phyloP scores from a whole-genome alignment of 1,139 yeast species.

The Kluyveromyces marxianus region DNA sequence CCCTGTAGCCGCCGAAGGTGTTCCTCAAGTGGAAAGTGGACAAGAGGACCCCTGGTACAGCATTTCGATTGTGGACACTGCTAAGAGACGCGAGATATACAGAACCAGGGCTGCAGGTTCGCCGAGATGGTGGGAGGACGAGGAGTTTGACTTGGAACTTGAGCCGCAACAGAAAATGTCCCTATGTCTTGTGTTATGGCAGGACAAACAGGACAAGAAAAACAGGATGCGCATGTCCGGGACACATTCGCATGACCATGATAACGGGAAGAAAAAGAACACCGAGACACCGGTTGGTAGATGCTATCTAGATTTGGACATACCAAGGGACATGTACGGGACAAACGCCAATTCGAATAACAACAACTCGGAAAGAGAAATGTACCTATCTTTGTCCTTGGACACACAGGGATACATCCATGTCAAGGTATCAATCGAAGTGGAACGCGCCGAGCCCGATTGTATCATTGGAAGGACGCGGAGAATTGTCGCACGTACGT shows the following conservation, averaged over 20 bases:
- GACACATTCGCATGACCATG: not conserved
- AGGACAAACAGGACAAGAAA: constrained; percentile 34
- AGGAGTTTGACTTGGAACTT: constrained; percentile 62
- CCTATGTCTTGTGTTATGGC: constrained; percentile 67
- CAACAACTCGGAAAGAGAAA: not conserved
- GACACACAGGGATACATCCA: constrained; percentile 62
- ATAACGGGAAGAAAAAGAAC: not conserved
- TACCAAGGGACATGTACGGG: constrained; percentile 45
- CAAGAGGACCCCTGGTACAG: constrained; percentile 30
- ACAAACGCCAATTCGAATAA: not conserved
- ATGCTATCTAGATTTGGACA: constrained; percentile 55
- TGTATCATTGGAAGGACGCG: constrained; percentile 75
- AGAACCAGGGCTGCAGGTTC: constrained; percentile 52
- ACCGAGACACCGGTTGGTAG: constrained; percentile 39
- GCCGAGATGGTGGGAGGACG: constrained; percentile 36
- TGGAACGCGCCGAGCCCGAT: constrained; percentile 68
- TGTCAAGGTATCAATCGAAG: constrained; percentile 66
- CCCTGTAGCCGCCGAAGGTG: constrained; percentile 2
- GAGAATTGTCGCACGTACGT: constrained; percentile 53
- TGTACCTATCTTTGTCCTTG: constrained; percentile 43
- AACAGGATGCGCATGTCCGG: constrained; percentile 11
- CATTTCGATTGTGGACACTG: constrained; percentile 59
- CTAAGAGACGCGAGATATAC: constrained; percentile 51
- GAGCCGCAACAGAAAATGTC: constrained; percentile 31
- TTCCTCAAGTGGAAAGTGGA: not conserved